Base-by-base conservation (phyloP, 106 monocot genomes). In the Triglochin maritima region DNA sequence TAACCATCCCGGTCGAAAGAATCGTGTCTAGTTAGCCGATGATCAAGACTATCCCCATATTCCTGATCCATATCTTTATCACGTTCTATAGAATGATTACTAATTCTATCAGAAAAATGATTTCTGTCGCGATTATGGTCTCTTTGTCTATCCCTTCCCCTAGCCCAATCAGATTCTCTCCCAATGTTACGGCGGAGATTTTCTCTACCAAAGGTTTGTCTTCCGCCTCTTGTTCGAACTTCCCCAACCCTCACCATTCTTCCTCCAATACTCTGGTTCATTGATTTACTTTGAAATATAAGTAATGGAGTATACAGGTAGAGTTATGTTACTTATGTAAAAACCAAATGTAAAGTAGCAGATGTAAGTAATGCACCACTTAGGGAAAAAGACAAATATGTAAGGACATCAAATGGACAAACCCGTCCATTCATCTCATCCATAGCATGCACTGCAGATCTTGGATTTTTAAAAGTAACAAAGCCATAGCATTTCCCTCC, bases 401-500 rank as follows among this genome's bases (percentile, higher is more conserved):
- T 47, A 50, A 17, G 44, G 3, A 9, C 52, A 65, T 29, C 29
- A 29, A 29, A 29, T 29, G 29, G 29, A 29, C 29, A 29, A 83
- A 95, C 95, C 75, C 83, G 77, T 63, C 89, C 87, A 83, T 95
- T 76, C 95, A 95, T 95, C 47, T 90, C 85, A 44, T 52, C 67
- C 49, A 95, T 95, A 60, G 95, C 95, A 78, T 87, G 75, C 49
- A 76, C 53, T 69, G 90, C 95, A 57, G 90, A 90, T 54, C 85
- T 79, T 44, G 95, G 90, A 53, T 95, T 90, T 17, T 79, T 85
- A 61, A 90, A 95, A 3, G 95, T 95, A 51, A 95, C 83, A 76
- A 95, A 95, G 14, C 90, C 95, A 80, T 90, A 95, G 72, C 95
- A 95, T 73, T 90, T 95, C 49, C 95, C 95, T 9, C 90, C 90